These are phyloP conservation scores for Rhytidhysteron rufulum DNA, from an alignment of 2,329 filamentous ascomycete species.

Conservation along the genomic window DNA sequence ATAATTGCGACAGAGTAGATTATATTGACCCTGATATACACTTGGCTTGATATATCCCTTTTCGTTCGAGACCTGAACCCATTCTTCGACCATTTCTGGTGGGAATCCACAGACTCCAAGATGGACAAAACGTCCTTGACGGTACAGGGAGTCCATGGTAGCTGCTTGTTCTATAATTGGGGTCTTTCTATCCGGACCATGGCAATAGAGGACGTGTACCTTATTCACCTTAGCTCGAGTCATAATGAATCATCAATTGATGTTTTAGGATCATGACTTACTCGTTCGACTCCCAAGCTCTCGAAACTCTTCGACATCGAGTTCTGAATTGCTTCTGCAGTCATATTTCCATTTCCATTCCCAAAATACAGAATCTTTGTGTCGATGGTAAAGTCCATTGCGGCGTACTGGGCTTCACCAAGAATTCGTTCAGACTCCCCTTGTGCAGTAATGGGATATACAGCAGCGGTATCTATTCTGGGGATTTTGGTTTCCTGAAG, in stretches of 20 bases:
- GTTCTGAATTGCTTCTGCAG: not conserved
- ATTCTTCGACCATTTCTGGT: slow-evolving; percentile 21
- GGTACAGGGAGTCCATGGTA: slow-evolving; percentile 1
- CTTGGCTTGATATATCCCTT: slow-evolving; percentile 26
- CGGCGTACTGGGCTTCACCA: not conserved
- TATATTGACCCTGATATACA: slow-evolving; percentile 34
- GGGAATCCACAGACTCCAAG: slow-evolving; percentile 35
- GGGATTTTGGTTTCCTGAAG: not conserved
- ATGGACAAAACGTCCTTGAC: slow-evolving; percentile 2
- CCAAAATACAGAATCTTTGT: not conserved
- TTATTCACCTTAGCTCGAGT: not conserved
- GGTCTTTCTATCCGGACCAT: not conserved
- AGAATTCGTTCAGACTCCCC: not conserved
- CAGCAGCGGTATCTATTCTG: not conserved
- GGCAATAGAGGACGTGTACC: not conserved
- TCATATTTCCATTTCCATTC: not conserved
- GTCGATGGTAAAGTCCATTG: not conserved
- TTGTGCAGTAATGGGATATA: not conserved
- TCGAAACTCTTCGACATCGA: not conserved
- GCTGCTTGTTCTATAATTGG: not conserved
- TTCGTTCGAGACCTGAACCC: slow-evolving; percentile 23
- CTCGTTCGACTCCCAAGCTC: not conserved
- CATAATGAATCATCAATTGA: too few relatives aligned
- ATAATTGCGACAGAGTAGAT: slow-evolving; percentile 13
- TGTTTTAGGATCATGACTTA: not conserved